Percentiles rank a stretch among this genome's conserved stretches.
phyloP scores from a whole-genome alignment of 2,329 filamentous ascomycete genomes.

The Neurospora sp. region DNA sequence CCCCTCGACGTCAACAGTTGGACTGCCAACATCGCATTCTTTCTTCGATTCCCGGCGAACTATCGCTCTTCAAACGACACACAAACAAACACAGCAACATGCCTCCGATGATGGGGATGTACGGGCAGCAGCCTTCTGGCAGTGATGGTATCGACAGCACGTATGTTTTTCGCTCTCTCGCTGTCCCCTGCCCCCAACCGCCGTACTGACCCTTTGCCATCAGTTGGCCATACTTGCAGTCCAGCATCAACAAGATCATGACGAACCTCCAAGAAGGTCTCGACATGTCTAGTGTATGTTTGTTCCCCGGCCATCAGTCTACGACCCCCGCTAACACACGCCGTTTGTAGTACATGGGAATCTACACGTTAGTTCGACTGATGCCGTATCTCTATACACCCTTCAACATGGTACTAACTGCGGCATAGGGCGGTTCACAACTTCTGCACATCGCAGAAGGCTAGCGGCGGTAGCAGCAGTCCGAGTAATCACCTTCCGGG shows the following conservation, averaged over 20 bases:
- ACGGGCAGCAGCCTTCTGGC: conserved; percentile 40
- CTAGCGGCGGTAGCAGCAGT: conserved; percentile 50
- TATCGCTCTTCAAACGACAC: neutral
- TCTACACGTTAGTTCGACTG: conserved; percentile 63
- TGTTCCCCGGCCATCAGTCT: conserved; percentile 1
- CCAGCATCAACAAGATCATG: conserved; percentile 89
- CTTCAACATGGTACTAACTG: conserved; percentile 25
- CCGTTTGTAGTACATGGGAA: conserved; percentile 69
- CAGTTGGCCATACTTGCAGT: conserved; percentile 85
- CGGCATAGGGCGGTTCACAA: conserved; percentile 75
- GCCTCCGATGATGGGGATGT: conserved; percentile 33
- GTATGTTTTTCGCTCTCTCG: conserved; percentile 9
- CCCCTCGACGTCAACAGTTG: neutral
- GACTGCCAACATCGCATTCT: neutral
- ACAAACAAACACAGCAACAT: conserved; percentile 10
- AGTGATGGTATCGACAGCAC: conserved; percentile 45
- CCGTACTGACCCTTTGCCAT: conserved; percentile 5
- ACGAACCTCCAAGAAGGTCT: conserved; percentile 82
- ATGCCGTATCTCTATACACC: neutral
- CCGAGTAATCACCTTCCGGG: conserved; percentile 4
- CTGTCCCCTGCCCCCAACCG: neutral
- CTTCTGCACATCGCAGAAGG: conserved; percentile 97
- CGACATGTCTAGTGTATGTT: conserved; percentile 73
- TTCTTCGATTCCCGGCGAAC: neutral
- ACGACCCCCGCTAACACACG: conserved; percentile 7